Evolutionary conservation across 1,284 basidiomycete genomes (phyloP).

Genomic region (Irpex sp.): DNA sequence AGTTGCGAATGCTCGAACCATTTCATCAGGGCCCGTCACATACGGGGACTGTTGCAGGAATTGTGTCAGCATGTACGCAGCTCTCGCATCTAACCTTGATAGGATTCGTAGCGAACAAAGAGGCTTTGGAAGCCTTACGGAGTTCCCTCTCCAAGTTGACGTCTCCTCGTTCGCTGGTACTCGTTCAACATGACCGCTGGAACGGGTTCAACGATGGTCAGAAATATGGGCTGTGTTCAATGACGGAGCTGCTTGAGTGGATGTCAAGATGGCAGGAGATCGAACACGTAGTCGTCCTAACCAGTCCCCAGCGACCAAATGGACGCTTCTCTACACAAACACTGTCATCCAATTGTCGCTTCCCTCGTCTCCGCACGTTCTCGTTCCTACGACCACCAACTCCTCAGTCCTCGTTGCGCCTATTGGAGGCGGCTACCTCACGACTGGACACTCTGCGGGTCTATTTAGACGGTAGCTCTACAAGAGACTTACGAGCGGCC

Average conservation of each 20-base stretch:
- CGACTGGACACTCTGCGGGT: not conserved
- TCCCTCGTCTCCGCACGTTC: conserved; percentile 1
- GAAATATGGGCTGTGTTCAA: not conserved
- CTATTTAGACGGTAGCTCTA: not conserved
- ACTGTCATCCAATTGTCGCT: not conserved
- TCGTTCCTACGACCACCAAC: not conserved
- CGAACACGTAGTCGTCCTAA: not conserved
- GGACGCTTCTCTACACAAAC: not conserved
- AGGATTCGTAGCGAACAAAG: not conserved
- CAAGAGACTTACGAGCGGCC: not conserved
- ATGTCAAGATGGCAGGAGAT: not conserved
- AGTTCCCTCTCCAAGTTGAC: not conserved
- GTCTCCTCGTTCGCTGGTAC: not conserved
- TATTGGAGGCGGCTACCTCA: not conserved
- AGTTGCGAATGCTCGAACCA: not conserved
- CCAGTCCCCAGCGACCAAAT: not conserved
- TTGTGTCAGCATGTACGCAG: not conserved
- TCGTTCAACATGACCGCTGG: not conserved
- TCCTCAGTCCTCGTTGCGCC: not conserved
- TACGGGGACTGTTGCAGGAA: not conserved
- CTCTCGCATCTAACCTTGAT: not conserved
- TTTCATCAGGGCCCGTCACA: not conserved
- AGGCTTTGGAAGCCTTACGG: not conserved
- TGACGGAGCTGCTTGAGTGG: not conserved
- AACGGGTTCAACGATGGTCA: not conserved